A percentile compares a stretch with the other conserved stretches of the same genome.
Evolutionary conservation across 2,329 filamentous ascomycete genomes (phyloP).

Genomic region (Daldinia sp.): DNA sequence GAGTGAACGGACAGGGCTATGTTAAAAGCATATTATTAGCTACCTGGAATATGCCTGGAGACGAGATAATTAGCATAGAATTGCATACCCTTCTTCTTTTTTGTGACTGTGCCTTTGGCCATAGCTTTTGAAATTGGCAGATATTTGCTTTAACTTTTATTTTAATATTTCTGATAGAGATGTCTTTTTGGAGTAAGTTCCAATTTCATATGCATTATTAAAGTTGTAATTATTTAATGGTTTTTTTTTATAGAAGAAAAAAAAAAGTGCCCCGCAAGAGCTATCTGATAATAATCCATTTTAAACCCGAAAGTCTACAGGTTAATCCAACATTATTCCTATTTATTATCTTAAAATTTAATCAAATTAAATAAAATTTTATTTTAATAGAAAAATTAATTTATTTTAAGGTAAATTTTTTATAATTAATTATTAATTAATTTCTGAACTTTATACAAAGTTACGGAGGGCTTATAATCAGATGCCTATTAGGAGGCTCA

Average conservation of each 20-base stretch:
- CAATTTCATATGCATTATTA: neutral
- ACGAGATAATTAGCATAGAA: neutral
- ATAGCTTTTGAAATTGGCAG: conserved; percentile 35
- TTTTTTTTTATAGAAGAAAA: neutral
- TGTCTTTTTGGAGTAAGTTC: neutral
- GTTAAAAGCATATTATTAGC: conserved; percentile 15
- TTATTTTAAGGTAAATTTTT: too few species aligned
- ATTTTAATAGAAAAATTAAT: too few species aligned
- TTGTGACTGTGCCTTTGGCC: conserved; percentile 48
- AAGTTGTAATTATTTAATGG: too few species aligned
- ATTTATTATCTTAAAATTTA: too few species aligned
- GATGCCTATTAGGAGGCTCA: too few species aligned
- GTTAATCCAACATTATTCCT: too few species aligned
- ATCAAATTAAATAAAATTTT: too few species aligned
- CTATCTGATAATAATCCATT: neutral
- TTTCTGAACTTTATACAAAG: too few species aligned
- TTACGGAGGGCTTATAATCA: too few species aligned
- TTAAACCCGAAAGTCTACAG: neutral
- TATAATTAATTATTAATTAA: too few species aligned
- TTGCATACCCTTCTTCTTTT: conserved; percentile 45
- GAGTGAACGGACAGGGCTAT: conserved; percentile 73
- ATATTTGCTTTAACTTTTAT: neutral
- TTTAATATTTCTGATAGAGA: neutral
- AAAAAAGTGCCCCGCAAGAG: conserved; percentile 1
- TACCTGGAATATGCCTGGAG: conserved; percentile 5